Conservation (phyloP, 2,329 filamentous ascomycete species). For the Aspergillus quadricinctus region DNA sequence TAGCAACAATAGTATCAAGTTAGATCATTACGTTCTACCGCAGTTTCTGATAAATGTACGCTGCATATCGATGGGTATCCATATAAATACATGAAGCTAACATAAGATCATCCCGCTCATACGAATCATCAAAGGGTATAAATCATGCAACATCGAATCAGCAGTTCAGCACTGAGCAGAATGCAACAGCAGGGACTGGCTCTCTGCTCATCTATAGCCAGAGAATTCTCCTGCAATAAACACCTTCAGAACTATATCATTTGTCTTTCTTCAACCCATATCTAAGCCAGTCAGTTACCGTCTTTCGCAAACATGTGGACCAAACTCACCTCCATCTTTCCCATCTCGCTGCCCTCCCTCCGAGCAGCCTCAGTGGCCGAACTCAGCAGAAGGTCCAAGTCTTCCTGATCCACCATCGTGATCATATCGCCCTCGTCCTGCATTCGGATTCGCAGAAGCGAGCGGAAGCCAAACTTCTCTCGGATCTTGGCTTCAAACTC, state of each 20-base stretch:
- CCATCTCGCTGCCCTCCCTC: slow-evolving; percentile 74
- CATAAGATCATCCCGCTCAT: background rate
- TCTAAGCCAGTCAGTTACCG: slow-evolving; percentile 25
- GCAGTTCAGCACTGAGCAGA: background rate
- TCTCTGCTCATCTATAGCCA: background rate
- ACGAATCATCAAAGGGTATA: background rate
- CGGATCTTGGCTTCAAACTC: slow-evolving; percentile 76
- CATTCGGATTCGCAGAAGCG: slow-evolving; percentile 72
- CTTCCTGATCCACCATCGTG: slow-evolving; percentile 93
- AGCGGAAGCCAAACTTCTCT: slow-evolving; percentile 73
- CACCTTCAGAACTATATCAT: slow-evolving; percentile 19
- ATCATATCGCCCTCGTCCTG: slow-evolving; percentile 94
- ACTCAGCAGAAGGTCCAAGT: slow-evolving; percentile 81
- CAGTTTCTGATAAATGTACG: background rate
- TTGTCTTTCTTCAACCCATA: slow-evolving; percentile 39
- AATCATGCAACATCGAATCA: background rate
- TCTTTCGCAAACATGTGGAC: background rate
- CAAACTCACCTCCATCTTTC: slow-evolving; percentile 84
- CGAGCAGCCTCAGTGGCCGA: slow-evolving; percentile 63
- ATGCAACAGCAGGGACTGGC: background rate
- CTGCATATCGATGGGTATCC: background rate
- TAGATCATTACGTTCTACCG: background rate
- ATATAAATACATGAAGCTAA: background rate
- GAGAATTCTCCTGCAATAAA: slow-evolving; percentile 17
- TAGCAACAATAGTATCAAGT: no score